Percentiles rank a stretch among this genome's conserved stretches.
Conservation (phyloP, 2,329 filamentous ascomycete genomes). For the Aurifilum marmelostoma region DNA sequence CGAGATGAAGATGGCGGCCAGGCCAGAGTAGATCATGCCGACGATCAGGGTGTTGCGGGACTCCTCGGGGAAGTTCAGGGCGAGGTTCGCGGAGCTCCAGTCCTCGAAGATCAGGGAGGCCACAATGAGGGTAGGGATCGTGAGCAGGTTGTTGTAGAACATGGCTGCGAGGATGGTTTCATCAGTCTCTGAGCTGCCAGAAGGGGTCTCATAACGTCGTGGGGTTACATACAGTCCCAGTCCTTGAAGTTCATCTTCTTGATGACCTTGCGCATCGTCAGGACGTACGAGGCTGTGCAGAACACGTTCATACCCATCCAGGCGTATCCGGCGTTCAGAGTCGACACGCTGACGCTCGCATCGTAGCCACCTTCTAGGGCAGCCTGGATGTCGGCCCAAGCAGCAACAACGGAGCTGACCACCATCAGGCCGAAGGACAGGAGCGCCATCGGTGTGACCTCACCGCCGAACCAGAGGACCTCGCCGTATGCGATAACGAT, state of each 20-base stretch:
- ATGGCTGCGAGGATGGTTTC: constrained; percentile 65
- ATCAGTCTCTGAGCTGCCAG: constrained; percentile 37
- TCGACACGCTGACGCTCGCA: constrained; percentile 72
- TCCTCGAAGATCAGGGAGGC: constrained; percentile 85
- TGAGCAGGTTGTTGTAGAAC: constrained; percentile 99
- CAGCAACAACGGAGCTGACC: constrained; percentile 88
- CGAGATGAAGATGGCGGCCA: constrained; percentile 96
- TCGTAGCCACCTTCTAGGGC: constrained; percentile 68
- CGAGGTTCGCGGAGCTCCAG: constrained; percentile 85
- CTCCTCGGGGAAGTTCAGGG: constrained; percentile 84
- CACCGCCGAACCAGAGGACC: constrained; percentile 96
- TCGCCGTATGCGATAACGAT: constrained; percentile 98
- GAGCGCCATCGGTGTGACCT: constrained; percentile 82
- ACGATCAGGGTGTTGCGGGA: constrained; percentile 77
- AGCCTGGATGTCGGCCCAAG: constrained; percentile 95
- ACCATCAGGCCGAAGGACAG: constrained; percentile 98
- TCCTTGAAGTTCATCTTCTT: constrained; percentile 99
- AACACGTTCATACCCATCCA: constrained; percentile 99
- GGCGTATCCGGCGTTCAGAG: constrained; percentile 89
- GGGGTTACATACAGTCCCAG: constrained; percentile 89
- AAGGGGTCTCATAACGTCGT: constrained; percentile 19
- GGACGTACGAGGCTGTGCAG: constrained; percentile 85
- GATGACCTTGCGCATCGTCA: constrained; percentile 97
- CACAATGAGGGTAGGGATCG: constrained; percentile 86
- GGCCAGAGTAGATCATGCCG: constrained; percentile 91